phyloP scores from a whole-genome alignment of 805 yeast species.

The Komagataella ulmi region DNA sequence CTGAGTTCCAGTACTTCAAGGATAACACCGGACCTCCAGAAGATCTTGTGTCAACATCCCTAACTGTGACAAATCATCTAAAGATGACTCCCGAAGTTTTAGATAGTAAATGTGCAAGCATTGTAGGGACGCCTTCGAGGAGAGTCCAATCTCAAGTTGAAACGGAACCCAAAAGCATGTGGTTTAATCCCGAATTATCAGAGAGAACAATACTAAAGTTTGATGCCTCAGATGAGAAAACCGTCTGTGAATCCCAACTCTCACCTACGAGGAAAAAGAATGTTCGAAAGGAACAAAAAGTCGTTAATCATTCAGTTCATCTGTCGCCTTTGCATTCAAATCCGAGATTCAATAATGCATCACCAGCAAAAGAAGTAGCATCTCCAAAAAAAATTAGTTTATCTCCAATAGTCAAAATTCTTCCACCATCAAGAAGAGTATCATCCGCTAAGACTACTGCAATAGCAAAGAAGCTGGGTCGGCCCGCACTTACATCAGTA shows the following conservation, averaged over 20 bases:
- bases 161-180: background rate
- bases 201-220: background rate
- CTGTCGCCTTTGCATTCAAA: background rate
- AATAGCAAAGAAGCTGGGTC: background rate
- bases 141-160: background rate
- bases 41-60: background rate
- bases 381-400: background rate
- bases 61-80: background rate
- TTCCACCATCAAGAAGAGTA: background rate
- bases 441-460: background rate
- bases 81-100: background rate
- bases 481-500: background rate
- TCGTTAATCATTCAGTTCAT: background rate
- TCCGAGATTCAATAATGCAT: background rate
- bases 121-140: background rate
- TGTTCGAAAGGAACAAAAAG: background rate
- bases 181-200: background rate
- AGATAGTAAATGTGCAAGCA: background rate
- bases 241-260: background rate
- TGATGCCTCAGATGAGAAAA: background rate
- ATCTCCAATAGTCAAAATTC: background rate
- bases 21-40: background rate
- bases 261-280: constrained; percentile 1
- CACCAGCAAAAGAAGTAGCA: background rate
- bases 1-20: background rate